phyloP scores from a whole-genome alignment of 2,329 filamentous ascomycete genomes.

The Thermochaetoides dissita region DNA sequence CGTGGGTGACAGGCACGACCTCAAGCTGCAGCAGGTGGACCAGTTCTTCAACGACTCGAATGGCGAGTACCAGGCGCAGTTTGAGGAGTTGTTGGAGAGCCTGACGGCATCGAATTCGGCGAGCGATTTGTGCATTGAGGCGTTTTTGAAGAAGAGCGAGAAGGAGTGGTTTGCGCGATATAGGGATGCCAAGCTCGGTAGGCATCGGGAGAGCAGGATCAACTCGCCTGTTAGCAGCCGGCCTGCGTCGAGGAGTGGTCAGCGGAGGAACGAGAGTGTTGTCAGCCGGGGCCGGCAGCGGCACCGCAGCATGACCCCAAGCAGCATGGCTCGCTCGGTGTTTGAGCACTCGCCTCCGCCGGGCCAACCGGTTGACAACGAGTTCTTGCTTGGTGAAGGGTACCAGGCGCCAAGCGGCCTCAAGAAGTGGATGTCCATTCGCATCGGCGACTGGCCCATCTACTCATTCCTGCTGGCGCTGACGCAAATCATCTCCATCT shows the following conservation, averaged over 20 bases:
- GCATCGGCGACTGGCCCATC: constrained; percentile 49
- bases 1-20: constrained; percentile 15
- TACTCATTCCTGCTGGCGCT: constrained; percentile 48
- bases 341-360: constrained; percentile 14
- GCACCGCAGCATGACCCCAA: constrained; percentile 15
- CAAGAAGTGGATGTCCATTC: constrained; percentile 38
- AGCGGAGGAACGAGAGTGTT: constrained; percentile 12
- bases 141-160: constrained; percentile 49
- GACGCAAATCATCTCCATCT: constrained; percentile 49
- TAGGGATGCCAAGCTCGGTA: constrained; percentile 43
- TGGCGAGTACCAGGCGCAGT: constrained; percentile 45
- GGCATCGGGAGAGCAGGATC: constrained; percentile 24
- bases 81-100: constrained; percentile 40
- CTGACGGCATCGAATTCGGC: constrained; percentile 43
- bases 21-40: constrained; percentile 47
- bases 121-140: constrained; percentile 47
- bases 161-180: constrained; percentile 52
- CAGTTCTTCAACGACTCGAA: constrained; percentile 53
- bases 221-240: constrained; percentile 5
- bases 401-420: constrained; percentile 43
- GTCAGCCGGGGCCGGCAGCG: constrained; percentile 15
- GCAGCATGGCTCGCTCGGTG: constrained; percentile 18
- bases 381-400: constrained; percentile 22
- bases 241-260: constrained; percentile 9
- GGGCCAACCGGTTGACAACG: constrained; percentile 20